Base-by-base conservation (phyloP, 331 rosid species). In the Rhamnella rubrinervis region DNA sequence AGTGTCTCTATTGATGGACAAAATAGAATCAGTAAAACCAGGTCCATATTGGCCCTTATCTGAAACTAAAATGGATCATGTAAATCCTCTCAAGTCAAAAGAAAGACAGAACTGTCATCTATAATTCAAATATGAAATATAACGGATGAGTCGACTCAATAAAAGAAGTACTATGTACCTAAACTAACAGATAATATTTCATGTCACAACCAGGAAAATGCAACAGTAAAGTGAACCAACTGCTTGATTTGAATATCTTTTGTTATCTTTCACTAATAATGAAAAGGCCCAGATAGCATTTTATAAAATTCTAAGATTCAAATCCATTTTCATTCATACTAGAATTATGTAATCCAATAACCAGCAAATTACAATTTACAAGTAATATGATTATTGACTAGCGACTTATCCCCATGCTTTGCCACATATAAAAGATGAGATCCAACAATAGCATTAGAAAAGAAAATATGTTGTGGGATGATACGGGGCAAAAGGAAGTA, bases 1-100 rank as follows among this genome's bases (percentile, higher is more conserved):
- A 47, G 81, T 70, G 78, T 83, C 89, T 67, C 93, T 87, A 65
- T 73, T n/a, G 46, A 47, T 61, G 49, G 21, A 70, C 52, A 71
- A 77, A 66, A 44, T 6, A 51, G 61, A 47, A 68, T 67, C 67
- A 71, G 79, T 55, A 53, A 23, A 25, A 77, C 21, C 50, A 57
- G 46, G 35, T 28, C 63, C 58, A 65, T 17, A 59, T 6, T 26
- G n/a, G 8, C 21, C 18, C 53, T 39, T 50, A 39, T 55, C 44
- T 41, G 26, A 67, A 7, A 16, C 39, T 38, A 39, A 51, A 66
- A 52, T 72, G 14, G 49, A 44, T 44, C 13, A 7, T 44, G 14
- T 9, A 44, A 44, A 8, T 44, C 49, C 49, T 44, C 12, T 44
- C 49, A 8, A 44, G 49, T 11, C 1, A 15, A 9, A 44, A 2